These are phyloP conservation scores for Moesziomyces sp. DNA, from an alignment of 1,284 basidiomycete genomes.

Conservation along the genomic window DNA sequence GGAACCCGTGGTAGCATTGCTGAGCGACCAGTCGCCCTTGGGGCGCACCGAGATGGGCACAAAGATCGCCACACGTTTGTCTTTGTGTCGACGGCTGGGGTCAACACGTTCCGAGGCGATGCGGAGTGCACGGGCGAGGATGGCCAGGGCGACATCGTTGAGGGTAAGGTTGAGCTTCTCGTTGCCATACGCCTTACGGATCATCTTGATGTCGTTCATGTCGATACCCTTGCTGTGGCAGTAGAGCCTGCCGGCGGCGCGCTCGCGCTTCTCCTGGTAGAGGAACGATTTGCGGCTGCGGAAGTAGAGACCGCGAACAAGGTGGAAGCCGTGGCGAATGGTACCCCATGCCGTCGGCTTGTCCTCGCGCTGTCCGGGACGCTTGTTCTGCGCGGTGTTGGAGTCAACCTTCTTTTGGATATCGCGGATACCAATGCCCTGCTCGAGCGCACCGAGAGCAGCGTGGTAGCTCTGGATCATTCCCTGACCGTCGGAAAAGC, in stretches of 20 bases:
- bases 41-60: conserved; percentile 64
- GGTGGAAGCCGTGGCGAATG: conserved; percentile 54
- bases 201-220: conserved; percentile 65
- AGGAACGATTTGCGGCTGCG: conserved; percentile 60
- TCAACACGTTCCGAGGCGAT: conserved; percentile 58
- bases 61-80: conserved; percentile 66
- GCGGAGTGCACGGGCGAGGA: conserved; percentile 61
- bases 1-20: conserved; percentile 63
- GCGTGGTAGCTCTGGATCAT: conserved; percentile 67
- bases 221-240: conserved; percentile 63
- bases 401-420: conserved; percentile 61
- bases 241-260: conserved; percentile 55
- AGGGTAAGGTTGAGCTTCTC: conserved; percentile 58
- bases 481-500: conserved; percentile 66
- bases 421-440: conserved; percentile 55
- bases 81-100: conserved; percentile 46
- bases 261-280: conserved; percentile 48
- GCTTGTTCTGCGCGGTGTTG: conserved; percentile 50
- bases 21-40: conserved; percentile 62
- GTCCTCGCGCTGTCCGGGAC: conserved; percentile 51
- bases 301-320: conserved; percentile 63
- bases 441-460: conserved; percentile 59
- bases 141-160: conserved; percentile 65
- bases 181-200: conserved; percentile 62
- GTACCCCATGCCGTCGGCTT: conserved; percentile 60